Percentiles rank a stretch among this genome's conserved stretches.
Conservation (phyloP, 1,284 basidiomycete species). For the Entoloma clypeatum region DNA sequence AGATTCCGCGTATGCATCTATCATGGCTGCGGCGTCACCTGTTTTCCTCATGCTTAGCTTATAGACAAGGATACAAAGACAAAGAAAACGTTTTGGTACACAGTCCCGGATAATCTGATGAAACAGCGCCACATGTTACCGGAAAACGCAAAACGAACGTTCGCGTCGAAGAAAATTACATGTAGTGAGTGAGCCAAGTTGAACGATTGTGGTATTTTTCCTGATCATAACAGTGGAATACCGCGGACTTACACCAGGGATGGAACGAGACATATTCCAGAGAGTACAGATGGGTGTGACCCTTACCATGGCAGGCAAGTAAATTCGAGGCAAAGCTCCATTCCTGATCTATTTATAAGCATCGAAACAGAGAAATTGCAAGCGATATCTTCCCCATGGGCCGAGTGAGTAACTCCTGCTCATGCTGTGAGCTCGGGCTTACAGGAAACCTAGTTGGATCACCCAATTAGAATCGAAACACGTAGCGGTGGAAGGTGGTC, state of each 20-base stretch:
- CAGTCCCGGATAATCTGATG: constrained; percentile 40
- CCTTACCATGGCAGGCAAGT: constrained; percentile 60
- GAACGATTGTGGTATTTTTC: neutral
- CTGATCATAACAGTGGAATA: constrained; percentile 59
- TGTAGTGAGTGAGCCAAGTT: constrained; percentile 45
- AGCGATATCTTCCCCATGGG: constrained; percentile 61
- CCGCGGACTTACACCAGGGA: constrained; percentile 39
- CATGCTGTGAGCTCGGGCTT: neutral
- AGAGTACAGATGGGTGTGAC: constrained; percentile 73
- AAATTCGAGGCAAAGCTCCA: neutral
- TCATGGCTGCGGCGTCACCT: neutral
- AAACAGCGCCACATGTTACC: constrained; percentile 46
- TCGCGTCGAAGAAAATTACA: constrained; percentile 52
- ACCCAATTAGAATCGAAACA: constrained; percentile 48
- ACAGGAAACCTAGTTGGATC: constrained; percentile 39
- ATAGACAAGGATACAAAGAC: constrained; percentile 46
- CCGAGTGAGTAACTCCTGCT: constrained; percentile 35
- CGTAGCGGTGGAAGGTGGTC: constrained; percentile 48
- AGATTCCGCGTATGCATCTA: constrained; percentile 54
- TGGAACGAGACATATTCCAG: constrained; percentile 73
- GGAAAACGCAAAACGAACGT: constrained; percentile 43
- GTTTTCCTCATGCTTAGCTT: neutral
- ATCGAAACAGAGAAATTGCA: constrained; percentile 60
- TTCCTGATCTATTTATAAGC: neutral
- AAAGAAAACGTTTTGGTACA: constrained; percentile 60